Conservation (phyloP, 1,139 yeast species). For the Nakaseomyces delphensis region DNA sequence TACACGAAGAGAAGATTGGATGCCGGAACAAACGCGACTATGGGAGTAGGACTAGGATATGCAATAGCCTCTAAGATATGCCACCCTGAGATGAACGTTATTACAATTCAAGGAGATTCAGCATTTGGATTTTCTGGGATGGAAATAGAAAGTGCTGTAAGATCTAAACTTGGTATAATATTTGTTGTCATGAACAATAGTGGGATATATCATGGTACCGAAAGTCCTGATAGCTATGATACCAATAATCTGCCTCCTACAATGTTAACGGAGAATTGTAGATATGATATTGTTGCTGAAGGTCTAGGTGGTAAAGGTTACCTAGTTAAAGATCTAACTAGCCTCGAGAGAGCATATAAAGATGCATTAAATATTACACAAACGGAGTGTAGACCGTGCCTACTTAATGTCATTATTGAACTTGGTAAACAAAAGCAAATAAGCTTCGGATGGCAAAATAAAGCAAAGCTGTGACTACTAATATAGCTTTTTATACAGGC, state of each 20-base stretch:
- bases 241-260: slow-evolving; percentile 43
- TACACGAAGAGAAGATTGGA: slow-evolving; percentile 48
- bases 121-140: slow-evolving; percentile 63
- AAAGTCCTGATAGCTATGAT: slow-evolving; percentile 23
- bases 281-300: slow-evolving; percentile 45
- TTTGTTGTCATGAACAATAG: slow-evolving; percentile 59
- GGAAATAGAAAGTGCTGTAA: slow-evolving; percentile 55
- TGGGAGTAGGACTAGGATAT: slow-evolving; percentile 63
- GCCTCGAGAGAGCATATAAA: slow-evolving; percentile 35
- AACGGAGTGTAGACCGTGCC: slow-evolving; percentile 32
- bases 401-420: slow-evolving; percentile 51
- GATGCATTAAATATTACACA: slow-evolving; percentile 35
- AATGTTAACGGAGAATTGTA: slow-evolving; percentile 45
- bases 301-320: slow-evolving; percentile 50
- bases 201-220: slow-evolving; percentile 57
- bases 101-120: slow-evolving; percentile 63
- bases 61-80: slow-evolving; percentile 52
- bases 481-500: no score
- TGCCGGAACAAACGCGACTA: slow-evolving; percentile 65
- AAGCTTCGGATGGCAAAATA: slow-evolving; percentile 53
- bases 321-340: slow-evolving; percentile 36
- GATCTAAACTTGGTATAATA: slow-evolving; percentile 44
- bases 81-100: slow-evolving; percentile 38
- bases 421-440: slow-evolving; percentile 46
- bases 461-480: background rate